Conservation (phyloP, 371 early-diverging fungal species). For the Mucor irregularis region DNA sequence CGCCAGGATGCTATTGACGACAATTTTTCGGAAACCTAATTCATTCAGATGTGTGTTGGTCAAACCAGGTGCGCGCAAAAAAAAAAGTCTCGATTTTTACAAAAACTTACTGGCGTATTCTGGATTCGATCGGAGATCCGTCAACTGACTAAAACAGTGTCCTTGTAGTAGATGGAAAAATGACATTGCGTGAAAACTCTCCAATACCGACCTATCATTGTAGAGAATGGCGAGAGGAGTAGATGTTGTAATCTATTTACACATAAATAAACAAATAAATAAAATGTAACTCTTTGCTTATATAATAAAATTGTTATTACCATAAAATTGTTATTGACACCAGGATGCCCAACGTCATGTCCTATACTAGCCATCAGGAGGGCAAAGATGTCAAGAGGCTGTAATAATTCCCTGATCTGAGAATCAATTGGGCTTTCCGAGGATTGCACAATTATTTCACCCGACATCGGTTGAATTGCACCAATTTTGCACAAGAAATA, state of each 20-base stretch:
- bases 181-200: constrained; percentile 90
- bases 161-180: constrained; percentile 79
- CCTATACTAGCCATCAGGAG: constrained; percentile 77
- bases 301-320: constrained; percentile 38
- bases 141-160: constrained; percentile 57
- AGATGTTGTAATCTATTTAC: constrained; percentile 61
- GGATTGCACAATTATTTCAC: neutral
- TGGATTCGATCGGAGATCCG: constrained; percentile 34
- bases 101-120: constrained; percentile 34
- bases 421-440: neutral
- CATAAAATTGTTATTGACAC: constrained; percentile 83
- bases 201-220: constrained; percentile 91
- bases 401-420: constrained; percentile 36
- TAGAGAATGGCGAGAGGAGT: constrained; percentile 88
- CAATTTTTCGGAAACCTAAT: constrained; percentile 68
- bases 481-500: constrained; percentile 74
- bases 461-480: constrained; percentile 42
- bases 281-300: neutral
- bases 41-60: no score
- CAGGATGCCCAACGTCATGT: constrained; percentile 89
- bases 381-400: constrained; percentile 71
- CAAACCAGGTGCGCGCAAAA: neutral
- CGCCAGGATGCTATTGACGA: constrained; percentile 75
- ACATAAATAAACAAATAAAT: neutral
- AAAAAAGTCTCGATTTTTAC: no score